A percentile compares a stretch with the other conserved stretches of the same genome.
These are phyloP conservation scores for Schizophyllum commune DNA, from an alignment of 1,284 basidiomycete genomes.

Conservation along the genomic window DNA sequence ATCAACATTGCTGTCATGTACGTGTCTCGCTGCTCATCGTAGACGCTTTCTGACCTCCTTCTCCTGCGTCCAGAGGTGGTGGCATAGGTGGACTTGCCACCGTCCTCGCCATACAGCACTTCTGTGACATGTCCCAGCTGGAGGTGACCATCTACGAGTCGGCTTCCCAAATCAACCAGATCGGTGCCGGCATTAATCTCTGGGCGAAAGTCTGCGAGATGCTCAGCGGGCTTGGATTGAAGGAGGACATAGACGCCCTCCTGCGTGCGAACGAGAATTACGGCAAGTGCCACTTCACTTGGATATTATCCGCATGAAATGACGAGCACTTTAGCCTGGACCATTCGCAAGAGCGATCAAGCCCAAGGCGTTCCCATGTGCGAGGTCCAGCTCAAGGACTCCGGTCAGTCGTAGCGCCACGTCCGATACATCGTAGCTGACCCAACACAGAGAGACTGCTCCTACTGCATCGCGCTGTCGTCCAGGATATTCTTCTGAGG, in stretches of 20 bases:
- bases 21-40: neutral
- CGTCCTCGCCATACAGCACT: constrained; percentile 17
- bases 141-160: constrained; percentile 28
- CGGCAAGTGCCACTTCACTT: no score
- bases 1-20: neutral
- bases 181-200: constrained; percentile 29
- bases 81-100: constrained; percentile 30
- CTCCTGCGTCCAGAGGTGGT: constrained; percentile 22
- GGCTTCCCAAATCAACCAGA: constrained; percentile 23
- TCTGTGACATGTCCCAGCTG: constrained; percentile 18
- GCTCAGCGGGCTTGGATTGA: constrained; percentile 25
- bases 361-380: neutral
- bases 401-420: no score
- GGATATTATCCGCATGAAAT: neutral
- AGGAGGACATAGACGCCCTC: neutral
- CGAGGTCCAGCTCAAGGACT: neutral
- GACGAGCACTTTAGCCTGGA: neutral
- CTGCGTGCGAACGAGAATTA: no score
- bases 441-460: constrained; percentile 19
- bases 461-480: constrained; percentile 24
- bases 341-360: neutral
- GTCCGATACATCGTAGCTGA: no score
- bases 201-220: constrained; percentile 27
- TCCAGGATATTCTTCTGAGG: constrained; percentile 22
- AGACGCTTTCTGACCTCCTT: neutral